Conservation (phyloP, 2,329 filamentous ascomycete species). For the Zasmidium cellare region DNA sequence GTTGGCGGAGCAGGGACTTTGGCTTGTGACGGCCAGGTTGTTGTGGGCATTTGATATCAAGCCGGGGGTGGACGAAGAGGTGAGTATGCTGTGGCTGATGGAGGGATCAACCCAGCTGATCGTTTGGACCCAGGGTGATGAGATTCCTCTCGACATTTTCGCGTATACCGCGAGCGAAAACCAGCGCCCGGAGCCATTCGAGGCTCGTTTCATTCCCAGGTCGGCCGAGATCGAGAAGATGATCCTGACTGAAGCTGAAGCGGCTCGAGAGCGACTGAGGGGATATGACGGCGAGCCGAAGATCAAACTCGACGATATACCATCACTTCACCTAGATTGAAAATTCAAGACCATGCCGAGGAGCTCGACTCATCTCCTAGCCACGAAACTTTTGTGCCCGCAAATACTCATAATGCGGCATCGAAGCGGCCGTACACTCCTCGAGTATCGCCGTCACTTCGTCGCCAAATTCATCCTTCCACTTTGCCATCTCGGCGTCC, state of each 20-base stretch:
- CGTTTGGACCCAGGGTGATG: neutral
- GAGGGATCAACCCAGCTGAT: too few relatives aligned
- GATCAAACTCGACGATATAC: neutral
- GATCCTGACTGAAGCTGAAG: neutral
- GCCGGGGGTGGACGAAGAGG: neutral
- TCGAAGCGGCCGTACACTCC: conserved; percentile 29
- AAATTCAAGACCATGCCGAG: too few relatives aligned
- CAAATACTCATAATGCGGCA: conserved; percentile 44
- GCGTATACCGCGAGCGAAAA: conserved; percentile 4
- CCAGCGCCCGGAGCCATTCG: conserved; percentile 1
- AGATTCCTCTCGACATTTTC: conserved; percentile 2
- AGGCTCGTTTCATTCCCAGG: neutral
- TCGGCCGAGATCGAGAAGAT: neutral
- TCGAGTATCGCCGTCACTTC: conserved; percentile 16
- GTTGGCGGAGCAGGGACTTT: conserved; percentile 7
- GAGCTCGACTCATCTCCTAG: too few relatives aligned
- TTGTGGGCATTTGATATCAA: conserved; percentile 9
- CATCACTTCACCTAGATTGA: too few relatives aligned
- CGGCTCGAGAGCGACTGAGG: neutral
- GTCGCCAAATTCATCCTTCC: conserved; percentile 34
- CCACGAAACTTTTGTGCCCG: conserved; percentile 15
- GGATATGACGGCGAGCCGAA: conserved; percentile 3
- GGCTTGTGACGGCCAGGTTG: conserved; percentile 1
- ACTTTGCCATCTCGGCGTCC: conserved; percentile 33
- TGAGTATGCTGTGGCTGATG: neutral